phyloP scores from a whole-genome alignment of 768 basidiomycete genomes.

The Phlebiopsis flavidoalba region DNA sequence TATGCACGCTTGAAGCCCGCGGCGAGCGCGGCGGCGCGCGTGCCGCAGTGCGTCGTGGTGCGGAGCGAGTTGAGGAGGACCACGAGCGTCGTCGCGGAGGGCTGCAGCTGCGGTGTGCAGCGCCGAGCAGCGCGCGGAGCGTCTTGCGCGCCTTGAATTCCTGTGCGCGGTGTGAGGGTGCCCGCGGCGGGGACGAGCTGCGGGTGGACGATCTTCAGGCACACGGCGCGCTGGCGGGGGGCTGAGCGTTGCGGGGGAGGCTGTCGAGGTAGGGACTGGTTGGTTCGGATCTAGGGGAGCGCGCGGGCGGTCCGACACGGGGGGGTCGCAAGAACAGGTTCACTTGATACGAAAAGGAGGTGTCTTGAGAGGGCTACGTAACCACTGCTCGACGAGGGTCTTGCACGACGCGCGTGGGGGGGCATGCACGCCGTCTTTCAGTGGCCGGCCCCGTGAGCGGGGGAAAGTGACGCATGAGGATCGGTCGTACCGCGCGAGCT shows the following conservation, averaged over 20 bases:
- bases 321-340: no score
- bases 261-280: slow-evolving; percentile 43
- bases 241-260: slow-evolving; percentile 40
- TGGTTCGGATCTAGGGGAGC: slow-evolving; percentile 31
- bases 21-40: slow-evolving; percentile 42
- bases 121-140: slow-evolving; percentile 40
- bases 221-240: slow-evolving; percentile 22
- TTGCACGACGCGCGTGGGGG: slow-evolving; percentile 40
- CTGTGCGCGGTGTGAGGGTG: slow-evolving; percentile 36
- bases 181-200: slow-evolving; percentile 27
- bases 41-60: slow-evolving; percentile 46
- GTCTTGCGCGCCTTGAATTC: slow-evolving; percentile 33
- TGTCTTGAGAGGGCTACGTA: no score
- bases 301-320: no score
- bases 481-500: slow-evolving; percentile 12
- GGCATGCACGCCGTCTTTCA: slow-evolving; percentile 30
- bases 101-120: slow-evolving; percentile 44
- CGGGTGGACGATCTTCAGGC: slow-evolving; percentile 53
- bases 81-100: slow-evolving; percentile 55
- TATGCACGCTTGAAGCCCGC: slow-evolving; percentile 45
- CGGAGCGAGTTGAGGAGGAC: slow-evolving; percentile 51
- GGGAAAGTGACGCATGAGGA: slow-evolving; percentile 39
- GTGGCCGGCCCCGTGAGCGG: slow-evolving; percentile 28
- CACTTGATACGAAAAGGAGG: no score
- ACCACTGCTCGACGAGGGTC: slow-evolving; percentile 38